A percentile compares a stretch with the other conserved stretches of the same genome.
phyloP scores from a whole-genome alignment of 2,329 filamentous ascomycete genomes.

The Cladosporium austrohemisphaericum region DNA sequence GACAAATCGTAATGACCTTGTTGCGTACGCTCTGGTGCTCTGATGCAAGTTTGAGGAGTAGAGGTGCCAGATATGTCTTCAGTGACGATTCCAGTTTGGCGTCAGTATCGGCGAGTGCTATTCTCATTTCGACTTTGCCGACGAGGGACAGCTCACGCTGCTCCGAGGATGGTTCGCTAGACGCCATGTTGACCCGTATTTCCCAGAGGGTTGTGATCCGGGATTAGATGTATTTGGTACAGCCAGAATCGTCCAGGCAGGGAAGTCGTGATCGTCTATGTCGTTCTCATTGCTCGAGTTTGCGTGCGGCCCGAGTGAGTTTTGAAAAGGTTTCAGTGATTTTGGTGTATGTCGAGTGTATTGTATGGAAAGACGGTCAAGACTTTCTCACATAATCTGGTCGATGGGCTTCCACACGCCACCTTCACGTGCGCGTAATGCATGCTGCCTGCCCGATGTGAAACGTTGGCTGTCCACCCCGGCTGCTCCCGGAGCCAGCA shows the following conservation, averaged over 20 bases:
- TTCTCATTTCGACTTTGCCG: constrained; percentile 79
- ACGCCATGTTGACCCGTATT: constrained; percentile 26
- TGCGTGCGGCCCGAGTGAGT: too few relatives aligned
- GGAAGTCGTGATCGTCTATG: neutral
- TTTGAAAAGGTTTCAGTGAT: neutral
- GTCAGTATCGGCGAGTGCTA: constrained; percentile 79
- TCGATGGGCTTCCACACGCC: constrained; percentile 11
- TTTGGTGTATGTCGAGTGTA: neutral
- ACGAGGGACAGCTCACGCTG: constrained; percentile 76
- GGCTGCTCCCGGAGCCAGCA: too few relatives aligned
- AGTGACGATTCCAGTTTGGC: constrained; percentile 75
- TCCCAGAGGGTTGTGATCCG: too few relatives aligned
- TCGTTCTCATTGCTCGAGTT: constrained; percentile 1
- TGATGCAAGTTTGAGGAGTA: constrained; percentile 83
- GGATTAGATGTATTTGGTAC: too few relatives aligned
- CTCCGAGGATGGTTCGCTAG: constrained; percentile 43
- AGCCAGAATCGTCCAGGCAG: too few relatives aligned
- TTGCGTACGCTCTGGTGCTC: constrained; percentile 75
- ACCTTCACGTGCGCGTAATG: constrained; percentile 14
- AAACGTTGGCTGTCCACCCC: constrained; percentile 1
- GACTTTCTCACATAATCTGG: constrained; percentile 13
- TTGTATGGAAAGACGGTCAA: neutral
- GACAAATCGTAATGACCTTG: constrained; percentile 69
- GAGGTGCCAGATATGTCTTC: constrained; percentile 71
- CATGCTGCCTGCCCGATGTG: constrained; percentile 11